These are phyloP conservation scores for Spathaspora arborariae DNA, from an alignment of 805 yeast species.

Conservation along the genomic window DNA sequence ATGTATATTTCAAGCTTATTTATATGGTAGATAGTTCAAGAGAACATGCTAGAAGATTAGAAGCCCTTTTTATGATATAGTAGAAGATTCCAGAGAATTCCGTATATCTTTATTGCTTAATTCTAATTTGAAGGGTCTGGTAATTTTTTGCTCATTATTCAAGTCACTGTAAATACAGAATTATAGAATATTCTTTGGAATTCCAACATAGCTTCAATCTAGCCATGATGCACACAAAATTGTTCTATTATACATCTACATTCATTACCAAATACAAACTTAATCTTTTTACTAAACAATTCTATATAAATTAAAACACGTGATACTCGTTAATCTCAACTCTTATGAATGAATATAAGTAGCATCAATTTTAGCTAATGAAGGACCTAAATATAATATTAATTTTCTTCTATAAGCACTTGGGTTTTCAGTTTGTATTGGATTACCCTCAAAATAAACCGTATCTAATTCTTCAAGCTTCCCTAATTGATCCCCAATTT, in stretches of 20 bases:
- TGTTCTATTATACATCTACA: too few relatives aligned
- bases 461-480: slow-evolving; percentile 67
- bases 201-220: too few relatives aligned
- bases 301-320: neutral
- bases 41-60: neutral
- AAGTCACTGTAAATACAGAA: too few relatives aligned
- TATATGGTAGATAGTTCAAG: neutral
- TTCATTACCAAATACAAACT: too few relatives aligned
- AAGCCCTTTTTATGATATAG: too few relatives aligned
- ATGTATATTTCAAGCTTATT: neutral
- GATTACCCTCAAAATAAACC: slow-evolving; percentile 92
- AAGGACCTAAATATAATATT: slow-evolving; percentile 64
- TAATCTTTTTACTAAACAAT: too few relatives aligned
- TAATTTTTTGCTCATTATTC: too few relatives aligned
- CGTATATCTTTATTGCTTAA: too few relatives aligned
- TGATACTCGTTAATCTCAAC: neutral
- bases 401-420: slow-evolving; percentile 84
- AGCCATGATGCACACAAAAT: too few relatives aligned
- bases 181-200: too few relatives aligned
- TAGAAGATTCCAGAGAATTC: too few relatives aligned
- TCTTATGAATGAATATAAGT: slow-evolving; percentile 58
- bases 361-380: slow-evolving; percentile 85
- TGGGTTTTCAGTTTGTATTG: slow-evolving; percentile 68
- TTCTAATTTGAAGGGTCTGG: too few relatives aligned
- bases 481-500: slow-evolving; percentile 63